These are phyloP conservation scores for Eleusine indica DNA, from an alignment of 176 grass and related monocot species.

Conservation along the genomic window DNA sequence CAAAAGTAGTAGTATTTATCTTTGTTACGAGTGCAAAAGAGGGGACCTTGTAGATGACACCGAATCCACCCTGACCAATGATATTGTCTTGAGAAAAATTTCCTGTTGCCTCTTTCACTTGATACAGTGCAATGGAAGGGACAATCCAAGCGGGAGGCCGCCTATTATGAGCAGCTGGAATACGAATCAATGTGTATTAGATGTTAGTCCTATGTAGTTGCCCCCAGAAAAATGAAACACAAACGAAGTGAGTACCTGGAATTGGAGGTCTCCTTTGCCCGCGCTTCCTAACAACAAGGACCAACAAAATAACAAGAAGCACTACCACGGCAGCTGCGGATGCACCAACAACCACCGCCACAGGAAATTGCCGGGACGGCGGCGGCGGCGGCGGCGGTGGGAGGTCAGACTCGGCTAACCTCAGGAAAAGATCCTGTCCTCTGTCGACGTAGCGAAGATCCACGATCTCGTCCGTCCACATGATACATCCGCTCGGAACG, in stretches of 20 bases:
- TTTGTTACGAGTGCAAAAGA: not conserved
- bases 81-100: constrained; percentile 24
- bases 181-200: not conserved
- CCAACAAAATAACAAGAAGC: not conserved
- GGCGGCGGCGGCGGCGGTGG: not conserved
- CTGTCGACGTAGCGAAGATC: constrained; percentile 40
- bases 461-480: constrained; percentile 23
- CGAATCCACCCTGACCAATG: constrained; percentile 33
- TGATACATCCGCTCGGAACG: constrained; percentile 32
- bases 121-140: constrained; percentile 13
- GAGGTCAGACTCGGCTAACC: constrained; percentile 31
- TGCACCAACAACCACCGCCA: not conserved
- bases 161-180: not conserved
- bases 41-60: constrained; percentile 28
- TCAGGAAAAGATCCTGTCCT: constrained; percentile 41
- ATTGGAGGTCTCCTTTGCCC: not conserved
- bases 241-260: not conserved
- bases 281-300: not conserved
- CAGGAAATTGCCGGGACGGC: too few relatives aligned
- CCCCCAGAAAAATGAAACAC: not conserved
- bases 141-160: not conserved
- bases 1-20: too few relatives aligned
- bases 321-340: not conserved
- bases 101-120: constrained; percentile 1
- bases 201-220: not conserved